Percentiles rank a stretch among this genome's conserved stretches.
Conservation (phyloP, 148 eudicot species). For the Rhododendron williamsianum region DNA sequence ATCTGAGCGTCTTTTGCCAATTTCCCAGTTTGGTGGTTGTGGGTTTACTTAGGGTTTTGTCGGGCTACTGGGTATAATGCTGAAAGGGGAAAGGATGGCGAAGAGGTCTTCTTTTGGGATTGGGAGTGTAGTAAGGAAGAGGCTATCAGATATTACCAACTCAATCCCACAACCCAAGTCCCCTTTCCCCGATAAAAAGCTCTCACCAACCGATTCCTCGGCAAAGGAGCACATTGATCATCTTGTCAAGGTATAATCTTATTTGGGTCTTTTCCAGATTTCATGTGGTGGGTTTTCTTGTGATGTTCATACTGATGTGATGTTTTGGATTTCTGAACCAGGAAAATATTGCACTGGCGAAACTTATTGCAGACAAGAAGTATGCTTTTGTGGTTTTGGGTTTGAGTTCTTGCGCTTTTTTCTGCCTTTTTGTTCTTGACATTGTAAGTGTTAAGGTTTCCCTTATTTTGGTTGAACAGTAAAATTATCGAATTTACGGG, state of each 20-base stretch:
- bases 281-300: conserved; percentile 7
- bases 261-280: not conserved
- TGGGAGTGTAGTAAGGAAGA: conserved; percentile 33
- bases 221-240: conserved; percentile 39
- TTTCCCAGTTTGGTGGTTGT: not conserved
- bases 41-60: not conserved
- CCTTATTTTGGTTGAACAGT: conserved; percentile 26
- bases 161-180: conserved; percentile 41
- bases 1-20: not conserved
- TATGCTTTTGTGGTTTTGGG: conserved; percentile 22
- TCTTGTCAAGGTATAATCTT: conserved; percentile 43
- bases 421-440: not conserved
- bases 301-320: not conserved
- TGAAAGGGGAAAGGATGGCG: conserved; percentile 32
- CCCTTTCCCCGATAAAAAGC: conserved; percentile 21
- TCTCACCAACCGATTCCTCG: conserved; percentile 15
- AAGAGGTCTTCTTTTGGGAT: conserved; percentile 57
- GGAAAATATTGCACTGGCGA: conserved; percentile 20
- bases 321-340: not conserved
- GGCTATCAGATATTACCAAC: conserved; percentile 64
- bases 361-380: conserved; percentile 30
- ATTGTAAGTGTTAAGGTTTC: not conserved
- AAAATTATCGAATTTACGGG: conserved; percentile 50
- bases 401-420: not conserved
- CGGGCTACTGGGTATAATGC: not conserved